phyloP scores from a whole-genome alignment of 1,284 basidiomycete species.

The Hymenochaete sp. region DNA sequence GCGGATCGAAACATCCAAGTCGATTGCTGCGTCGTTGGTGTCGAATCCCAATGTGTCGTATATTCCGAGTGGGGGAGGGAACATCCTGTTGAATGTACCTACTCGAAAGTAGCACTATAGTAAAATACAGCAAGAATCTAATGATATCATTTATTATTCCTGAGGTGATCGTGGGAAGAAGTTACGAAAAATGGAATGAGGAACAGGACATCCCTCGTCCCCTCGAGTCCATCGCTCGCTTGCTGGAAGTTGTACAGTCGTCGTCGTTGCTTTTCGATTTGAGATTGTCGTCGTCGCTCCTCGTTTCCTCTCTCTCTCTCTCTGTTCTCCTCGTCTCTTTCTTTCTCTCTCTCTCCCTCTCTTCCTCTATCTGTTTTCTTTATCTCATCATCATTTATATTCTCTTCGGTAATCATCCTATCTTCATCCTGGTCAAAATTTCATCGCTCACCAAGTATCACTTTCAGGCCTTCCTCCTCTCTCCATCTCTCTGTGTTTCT shows the following conservation, averaged over 20 bases:
- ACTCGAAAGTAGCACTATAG: constrained; percentile 32
- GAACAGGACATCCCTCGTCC: too few species aligned
- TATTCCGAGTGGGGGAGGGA: constrained; percentile 72
- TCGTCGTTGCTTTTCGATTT: constrained; percentile 13
- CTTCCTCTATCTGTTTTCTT: constrained; percentile 22
- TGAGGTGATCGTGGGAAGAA: too few species aligned
- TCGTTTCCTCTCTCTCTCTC: constrained; percentile 29
- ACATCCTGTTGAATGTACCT: constrained; percentile 78
- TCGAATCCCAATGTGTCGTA: constrained; percentile 81
- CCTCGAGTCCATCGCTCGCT: too few species aligned
- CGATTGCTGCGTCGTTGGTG: constrained; percentile 80
- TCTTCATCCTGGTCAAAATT: constrained; percentile 27
- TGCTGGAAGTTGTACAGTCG: constrained; percentile 11
- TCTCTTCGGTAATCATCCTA: constrained; percentile 27
- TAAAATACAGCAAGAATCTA: constrained; percentile 1
- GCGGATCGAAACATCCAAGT: constrained; percentile 97
- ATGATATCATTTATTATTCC: background rate
- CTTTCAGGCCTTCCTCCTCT: too few species aligned
- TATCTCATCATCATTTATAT: constrained; percentile 32
- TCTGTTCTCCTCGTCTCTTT: constrained; percentile 36
- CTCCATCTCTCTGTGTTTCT: constrained; percentile 29
- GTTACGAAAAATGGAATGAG: too few species aligned
- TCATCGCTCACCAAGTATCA: constrained; percentile 37
- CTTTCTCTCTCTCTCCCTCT: constrained; percentile 35
- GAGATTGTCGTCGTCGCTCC: constrained; percentile 17